Conservation (phyloP, 768 basidiomycete species). For the Lentinula sp. region DNA sequence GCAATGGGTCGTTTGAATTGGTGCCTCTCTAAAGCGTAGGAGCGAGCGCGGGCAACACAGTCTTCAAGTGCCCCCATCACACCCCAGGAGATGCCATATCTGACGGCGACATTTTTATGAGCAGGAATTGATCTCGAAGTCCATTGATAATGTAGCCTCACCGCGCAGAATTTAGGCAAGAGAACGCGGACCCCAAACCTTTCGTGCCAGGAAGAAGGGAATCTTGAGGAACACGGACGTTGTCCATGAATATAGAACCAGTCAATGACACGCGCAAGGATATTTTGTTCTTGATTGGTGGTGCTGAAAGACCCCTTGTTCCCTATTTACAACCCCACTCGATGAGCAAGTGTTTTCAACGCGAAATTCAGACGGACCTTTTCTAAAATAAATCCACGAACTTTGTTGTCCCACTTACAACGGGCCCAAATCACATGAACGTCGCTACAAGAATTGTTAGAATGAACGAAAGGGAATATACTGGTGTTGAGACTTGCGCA, state of each 20-base stretch:
- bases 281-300: slow-evolving; percentile 89
- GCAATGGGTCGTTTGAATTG: slow-evolving; percentile 90
- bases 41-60: slow-evolving; percentile 69
- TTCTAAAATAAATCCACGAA: slow-evolving; percentile 87
- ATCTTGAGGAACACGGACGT: slow-evolving; percentile 69
- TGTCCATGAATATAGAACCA: slow-evolving; percentile 90
- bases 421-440: slow-evolving; percentile 92
- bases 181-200: slow-evolving; percentile 83
- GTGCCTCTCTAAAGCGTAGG: slow-evolving; percentile 82
- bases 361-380: slow-evolving; percentile 46
- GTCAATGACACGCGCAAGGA: slow-evolving; percentile 82
- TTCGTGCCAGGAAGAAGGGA: slow-evolving; percentile 71
- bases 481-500: slow-evolving; percentile 47
- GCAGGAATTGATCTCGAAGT: too few relatives aligned
- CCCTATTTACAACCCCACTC: slow-evolving; percentile 39
- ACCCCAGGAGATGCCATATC: slow-evolving; percentile 91
- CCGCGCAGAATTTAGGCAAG: slow-evolving; percentile 88
- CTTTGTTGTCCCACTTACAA: slow-evolving; percentile 89
- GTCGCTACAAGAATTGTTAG: slow-evolving; percentile 42
- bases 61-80: slow-evolving; percentile 95
- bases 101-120: slow-evolving; percentile 13
- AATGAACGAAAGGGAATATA: not conserved
- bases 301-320: slow-evolving; percentile 73
- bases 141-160: slow-evolving; percentile 15
- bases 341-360: not conserved